Base-by-base conservation (phyloP, 257 asterid species). In the Catharanthus roseus region DNA sequence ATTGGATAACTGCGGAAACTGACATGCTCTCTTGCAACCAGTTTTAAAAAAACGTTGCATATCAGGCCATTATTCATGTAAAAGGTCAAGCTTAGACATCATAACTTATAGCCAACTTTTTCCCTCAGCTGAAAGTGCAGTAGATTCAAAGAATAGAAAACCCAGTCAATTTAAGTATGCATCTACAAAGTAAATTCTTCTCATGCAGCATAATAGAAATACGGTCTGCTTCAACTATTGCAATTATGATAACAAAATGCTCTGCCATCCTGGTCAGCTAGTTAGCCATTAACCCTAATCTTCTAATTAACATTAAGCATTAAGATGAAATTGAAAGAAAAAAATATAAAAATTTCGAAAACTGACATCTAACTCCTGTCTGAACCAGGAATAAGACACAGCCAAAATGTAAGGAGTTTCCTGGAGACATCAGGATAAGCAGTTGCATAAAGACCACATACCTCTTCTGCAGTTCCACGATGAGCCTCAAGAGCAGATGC, bases 381-480 rank as follows among this genome's bases (percentile, higher is more conserved):
- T 60, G n/a, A 6, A 1, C 16, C 10, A 34, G 5, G 31, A 62
- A 34, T 18, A 62, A 33, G 28, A 34, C 45, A 60, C 12, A 39
- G 45, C 23, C 9, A 60, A 18, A 2, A 16, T 31, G 23, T 31
- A 23, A 1, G 10, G 18, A 2, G 47, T 34, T 29, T 62, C 28
- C 21, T 62, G 67, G 21, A n/a, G 28, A 62, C 6, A 34, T 4
- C 67, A 62, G n/a, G 16, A 7, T 1, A 19, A 44, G 34, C 38
- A 47, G 57, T 39, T 26, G 19, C 5, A 33, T 51, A 57, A 12
- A 62, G 67, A 69, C 64, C 60, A 24, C 72, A 75, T 89, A 89
- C 99, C 90, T 73, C 88, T 84, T 91, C 99, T 18, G 95, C 86
- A 67, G 95, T 83, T 68, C 99, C 99, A 79, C 86, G 90, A 73